These are phyloP conservation scores for Phytophthora cryptogea DNA, from an alignment of 352 stramenopile species.

Conservation along the genomic window DNA sequence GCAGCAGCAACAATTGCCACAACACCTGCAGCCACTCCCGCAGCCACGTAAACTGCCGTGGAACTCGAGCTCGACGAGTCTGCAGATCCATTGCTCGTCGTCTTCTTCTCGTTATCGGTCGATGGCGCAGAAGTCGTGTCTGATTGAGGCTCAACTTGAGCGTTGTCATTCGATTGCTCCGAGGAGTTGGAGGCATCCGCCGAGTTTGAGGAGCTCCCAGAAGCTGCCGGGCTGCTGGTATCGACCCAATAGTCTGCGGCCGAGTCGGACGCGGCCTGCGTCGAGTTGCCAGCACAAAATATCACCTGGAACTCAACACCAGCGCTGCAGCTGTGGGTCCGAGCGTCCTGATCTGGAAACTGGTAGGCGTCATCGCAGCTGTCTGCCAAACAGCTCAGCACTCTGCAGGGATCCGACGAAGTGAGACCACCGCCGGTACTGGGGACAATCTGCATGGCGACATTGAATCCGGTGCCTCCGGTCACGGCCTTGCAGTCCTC, in stretches of 20 bases:
- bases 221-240: constrained; percentile 1
- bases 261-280: constrained; percentile 14
- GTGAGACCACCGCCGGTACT: constrained; percentile 26
- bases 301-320: constrained; percentile 60
- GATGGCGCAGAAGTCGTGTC: constrained; percentile 4
- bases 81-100: constrained; percentile 10
- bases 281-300: constrained; percentile 45
- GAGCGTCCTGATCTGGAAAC: constrained; percentile 67
- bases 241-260: constrained; percentile 34
- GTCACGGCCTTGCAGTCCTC: constrained; percentile 62
- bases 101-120: constrained; percentile 5
- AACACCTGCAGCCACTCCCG: constrained; percentile 21
- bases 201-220: constrained; percentile 15
- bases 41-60: constrained; percentile 22
- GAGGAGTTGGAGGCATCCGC: constrained; percentile 5
- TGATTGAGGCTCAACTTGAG: constrained; percentile 19
- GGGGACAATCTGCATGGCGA: constrained; percentile 72
- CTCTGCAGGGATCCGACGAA: constrained; percentile 44
- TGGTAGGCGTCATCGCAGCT: constrained; percentile 74
- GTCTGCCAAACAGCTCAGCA: constrained; percentile 60
- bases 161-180: constrained; percentile 7
- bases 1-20: constrained; percentile 27
- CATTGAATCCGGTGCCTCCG: constrained; percentile 68
- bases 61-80: constrained; percentile 19
- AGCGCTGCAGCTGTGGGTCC: constrained; percentile 62